Evolutionary conservation across 2,329 filamentous ascomycete species (phyloP).

Genomic region (Cytospora piceae): DNA sequence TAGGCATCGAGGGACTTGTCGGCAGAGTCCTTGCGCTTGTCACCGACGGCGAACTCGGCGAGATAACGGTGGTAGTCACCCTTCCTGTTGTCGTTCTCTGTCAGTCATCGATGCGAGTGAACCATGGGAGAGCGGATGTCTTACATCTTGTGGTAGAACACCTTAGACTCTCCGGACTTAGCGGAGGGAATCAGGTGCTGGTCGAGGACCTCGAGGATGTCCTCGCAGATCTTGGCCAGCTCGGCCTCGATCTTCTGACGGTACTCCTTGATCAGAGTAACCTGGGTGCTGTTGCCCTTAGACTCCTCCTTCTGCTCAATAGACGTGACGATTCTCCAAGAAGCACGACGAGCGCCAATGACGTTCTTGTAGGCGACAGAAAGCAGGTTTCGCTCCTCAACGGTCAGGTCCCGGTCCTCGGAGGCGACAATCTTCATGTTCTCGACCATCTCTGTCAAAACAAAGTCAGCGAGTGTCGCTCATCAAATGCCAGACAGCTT

Average conservation of each 20-base stretch:
- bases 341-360: constrained; percentile 93
- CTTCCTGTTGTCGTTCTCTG: constrained; percentile 68
- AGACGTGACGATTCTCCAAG: constrained; percentile 97
- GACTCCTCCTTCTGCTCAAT: constrained; percentile 99
- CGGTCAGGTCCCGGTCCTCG: constrained; percentile 79
- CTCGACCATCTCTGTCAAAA: constrained; percentile 87
- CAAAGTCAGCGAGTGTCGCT: constrained; percentile 24
- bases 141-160: constrained; percentile 99
- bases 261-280: constrained; percentile 94
- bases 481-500: constrained; percentile 18
- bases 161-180: constrained; percentile 95
- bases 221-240: constrained; percentile 96
- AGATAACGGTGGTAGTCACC: constrained; percentile 99
- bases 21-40: constrained; percentile 93
- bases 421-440: constrained; percentile 99
- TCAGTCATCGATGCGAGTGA: constrained; percentile 23
- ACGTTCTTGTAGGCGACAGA: constrained; percentile 99
- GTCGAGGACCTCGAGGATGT: constrained; percentile 94
- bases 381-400: constrained; percentile 96
- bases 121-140: constrained; percentile 3
- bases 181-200: constrained; percentile 92
- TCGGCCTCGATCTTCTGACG: constrained; percentile 97
- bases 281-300: constrained; percentile 94
- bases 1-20: constrained; percentile 96
- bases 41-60: constrained; percentile 91